Base-by-base conservation (phyloP, 2,329 filamentous ascomycete genomes). In the Arthrobotrys sinensis region DNA sequence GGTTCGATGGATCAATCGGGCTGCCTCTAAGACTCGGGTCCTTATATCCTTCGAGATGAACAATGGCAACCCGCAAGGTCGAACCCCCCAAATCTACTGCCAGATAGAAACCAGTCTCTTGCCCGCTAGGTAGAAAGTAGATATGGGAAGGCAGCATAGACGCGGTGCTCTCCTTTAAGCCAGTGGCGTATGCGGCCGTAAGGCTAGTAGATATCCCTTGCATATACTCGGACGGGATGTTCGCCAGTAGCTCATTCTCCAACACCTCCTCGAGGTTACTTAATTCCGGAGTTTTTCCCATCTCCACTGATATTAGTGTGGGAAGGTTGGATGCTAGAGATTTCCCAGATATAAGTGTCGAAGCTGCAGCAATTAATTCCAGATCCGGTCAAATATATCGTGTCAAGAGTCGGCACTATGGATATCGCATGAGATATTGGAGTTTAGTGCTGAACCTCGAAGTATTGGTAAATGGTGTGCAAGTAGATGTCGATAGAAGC, bases 71-170 rank as follows among this genome's bases (percentile, higher is more conserved):
- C 65, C 90, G 86, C 77, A 92, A 84, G 10, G 90, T 92, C 43
- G 90, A 91, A 1, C 90, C 90, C 43, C 90, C 90, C n/a, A 92
- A 89, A 82, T 92, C 90, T 43, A 91, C 75, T 5, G 75, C 28
- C 0, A 78, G 45, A 38, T 66, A 78, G 19, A 63, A 64, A 4
- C 75, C 75, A 8, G 66, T 60, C 50, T 78, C 75, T 36, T 60
- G 50, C 19, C 75, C 75, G 24, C 53, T 67, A 12, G 75, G 75
- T 8, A 78, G 46, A 24, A 63, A 64, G 38, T 78, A 78, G 32
- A 78, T 78, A 48, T 78, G 75, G 3, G 75, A 78, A n/a, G 75
- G 57, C 14, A 78, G 28, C 75, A 78, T 78, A 48, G 67, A 66
- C 11, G 67, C 75, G 1, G 67, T 72, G 36, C 62, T 72, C 12